Percentiles rank a stretch among this genome's conserved stretches.
Evolutionary conservation across 164 flowering plant species (phyloP).

Genomic region (Warburgia ugandensis): DNA sequence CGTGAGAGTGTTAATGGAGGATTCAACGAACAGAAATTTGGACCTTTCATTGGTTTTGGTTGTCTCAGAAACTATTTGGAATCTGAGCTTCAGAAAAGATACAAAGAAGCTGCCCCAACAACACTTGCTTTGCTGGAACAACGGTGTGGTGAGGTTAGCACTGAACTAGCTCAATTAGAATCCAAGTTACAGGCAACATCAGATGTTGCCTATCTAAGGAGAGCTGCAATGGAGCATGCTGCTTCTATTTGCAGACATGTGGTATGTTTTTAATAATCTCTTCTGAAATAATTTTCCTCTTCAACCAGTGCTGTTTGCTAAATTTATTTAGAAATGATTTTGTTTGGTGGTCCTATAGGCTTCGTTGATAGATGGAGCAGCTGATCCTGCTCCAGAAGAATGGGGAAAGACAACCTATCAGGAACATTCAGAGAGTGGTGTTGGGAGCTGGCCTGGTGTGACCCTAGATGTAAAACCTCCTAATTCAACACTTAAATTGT

Average conservation of each 20-base stretch:
- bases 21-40: constrained; percentile 86
- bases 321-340: neutral
- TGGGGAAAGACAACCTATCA: constrained; percentile 94
- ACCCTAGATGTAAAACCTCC: constrained; percentile 65
- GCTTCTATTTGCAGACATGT: constrained; percentile 83
- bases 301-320: neutral
- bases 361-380: constrained; percentile 86
- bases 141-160: constrained; percentile 69
- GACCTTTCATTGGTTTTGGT: constrained; percentile 71
- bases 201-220: constrained; percentile 80
- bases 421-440: constrained; percentile 71
- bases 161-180: constrained; percentile 56
- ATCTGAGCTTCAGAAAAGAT: constrained; percentile 84
- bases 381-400: constrained; percentile 92
- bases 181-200: constrained; percentile 78
- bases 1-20: constrained; percentile 86
- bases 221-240: constrained; percentile 81
- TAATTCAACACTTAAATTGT: constrained; percentile 82
- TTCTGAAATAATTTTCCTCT: neutral
- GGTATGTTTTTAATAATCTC: constrained; percentile 29
- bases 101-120: constrained; percentile 95
- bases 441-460: constrained; percentile 96
- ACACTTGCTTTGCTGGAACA: constrained; percentile 95
- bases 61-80: constrained; percentile 77
- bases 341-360: constrained; percentile 40